Evolutionary conservation across 192 early-diverging fungal genomes (phyloP), one percentile per base, ranked within the genome.

Genomic region (Haplosporangium gracile): DNA sequence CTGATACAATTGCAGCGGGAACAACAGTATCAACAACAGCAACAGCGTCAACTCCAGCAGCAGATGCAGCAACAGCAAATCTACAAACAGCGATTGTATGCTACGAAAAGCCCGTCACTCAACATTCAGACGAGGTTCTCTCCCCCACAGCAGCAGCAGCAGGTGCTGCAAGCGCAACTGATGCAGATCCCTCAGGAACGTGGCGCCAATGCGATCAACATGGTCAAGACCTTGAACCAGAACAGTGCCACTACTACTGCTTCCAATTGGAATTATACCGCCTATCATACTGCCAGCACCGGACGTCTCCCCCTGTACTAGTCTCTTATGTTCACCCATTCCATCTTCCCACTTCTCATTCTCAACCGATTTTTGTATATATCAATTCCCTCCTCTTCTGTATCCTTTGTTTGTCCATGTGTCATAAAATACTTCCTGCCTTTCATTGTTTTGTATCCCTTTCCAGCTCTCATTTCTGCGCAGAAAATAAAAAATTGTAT

Each of bases 11-110:
- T 78, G 20, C 65, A 74, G 6, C 75, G 74, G 8, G 76, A 75
- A 20, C 80, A 71, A 38, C 69, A 70, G 53, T 8, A 13, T 20
- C 60, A 65, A 65, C 15, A 69, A 43, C 43, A 55, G 57, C 72
- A 65, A 15, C 72, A 42, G 43, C 60, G 74, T 10, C 45, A 29
- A 22, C 45, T 42, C 6, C 68, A 42, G 15, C 72, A 51, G 16
- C 72, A 73, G 40, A 68, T 18, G 5, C 68, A 47, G 49, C 70
- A 38, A 69, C 43, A 13, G 42, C 70, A 47, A 40, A 18, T 42
- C 74, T 72, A 60, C 81, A 82, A 49, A 10, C 60, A 65, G 15
- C 60, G 60, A 29, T 11, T 65, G 60, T 34, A 65, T 24, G 60
- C 60, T 3, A 32, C 60, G 13, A 65, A 29, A 29, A 65, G 24